Conservation (phyloP, 1,284 basidiomycete species). For the Cronartium quercuum region DNA sequence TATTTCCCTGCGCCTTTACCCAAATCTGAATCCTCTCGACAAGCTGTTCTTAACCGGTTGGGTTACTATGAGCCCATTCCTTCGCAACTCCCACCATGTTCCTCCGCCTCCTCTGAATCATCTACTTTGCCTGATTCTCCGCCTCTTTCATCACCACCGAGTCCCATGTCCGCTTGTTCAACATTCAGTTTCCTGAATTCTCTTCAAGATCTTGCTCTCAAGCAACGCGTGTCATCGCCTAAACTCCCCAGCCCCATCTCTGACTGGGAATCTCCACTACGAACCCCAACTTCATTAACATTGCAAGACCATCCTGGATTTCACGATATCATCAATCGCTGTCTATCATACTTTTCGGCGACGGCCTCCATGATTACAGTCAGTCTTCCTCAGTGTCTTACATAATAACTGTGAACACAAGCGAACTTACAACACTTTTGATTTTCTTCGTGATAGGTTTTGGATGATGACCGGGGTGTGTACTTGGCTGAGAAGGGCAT, state of each 20-base stretch:
- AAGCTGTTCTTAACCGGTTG: conserved; percentile 43
- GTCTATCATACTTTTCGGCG: background rate
- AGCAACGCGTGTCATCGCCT: background rate
- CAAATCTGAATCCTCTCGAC: conserved; percentile 41
- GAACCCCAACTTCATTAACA: background rate
- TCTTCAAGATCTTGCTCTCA: background rate
- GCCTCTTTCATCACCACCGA: background rate
- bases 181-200: background rate
- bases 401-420: too few relatives aligned
- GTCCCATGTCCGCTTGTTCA: background rate
- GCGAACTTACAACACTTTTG: background rate
- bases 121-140: conserved; percentile 12
- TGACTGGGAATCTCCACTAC: background rate
- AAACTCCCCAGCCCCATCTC: background rate
- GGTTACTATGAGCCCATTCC: conserved; percentile 41
- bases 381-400: background rate
- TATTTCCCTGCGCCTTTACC: conserved; percentile 41
- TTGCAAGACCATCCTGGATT: background rate
- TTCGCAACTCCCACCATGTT: background rate
- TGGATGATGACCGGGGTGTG: conserved; percentile 45
- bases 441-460: conserved; percentile 10
- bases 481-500: conserved; percentile 43
- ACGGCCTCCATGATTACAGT: background rate
- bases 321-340: background rate
- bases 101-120: conserved; percentile 6